phyloP scores from a whole-genome alignment of 108 stramenopile genomes.

The Pseudonitzschia multiseries region DNA sequence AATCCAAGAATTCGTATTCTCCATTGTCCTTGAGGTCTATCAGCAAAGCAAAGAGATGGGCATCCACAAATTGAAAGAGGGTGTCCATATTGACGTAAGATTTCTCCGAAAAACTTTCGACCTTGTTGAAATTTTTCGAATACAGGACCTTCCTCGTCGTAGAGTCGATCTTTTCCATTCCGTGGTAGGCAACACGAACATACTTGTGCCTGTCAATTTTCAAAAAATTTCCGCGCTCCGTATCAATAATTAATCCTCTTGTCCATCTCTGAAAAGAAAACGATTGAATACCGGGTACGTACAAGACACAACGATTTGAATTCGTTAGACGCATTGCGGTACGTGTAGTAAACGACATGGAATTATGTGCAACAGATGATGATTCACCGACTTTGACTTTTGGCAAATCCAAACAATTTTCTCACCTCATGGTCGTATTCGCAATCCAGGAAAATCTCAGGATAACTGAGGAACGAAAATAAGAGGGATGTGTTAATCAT shows the following conservation, averaged over 20 bases:
- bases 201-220: constrained; percentile 97
- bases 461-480: constrained; percentile 28
- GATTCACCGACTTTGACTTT: no score
- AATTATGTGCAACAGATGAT: no score
- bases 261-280: constrained; percentile 50
- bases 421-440: constrained; percentile 75
- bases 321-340: no score
- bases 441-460: constrained; percentile 78
- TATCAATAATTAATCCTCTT: constrained; percentile 93
- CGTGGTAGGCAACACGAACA: constrained; percentile 92
- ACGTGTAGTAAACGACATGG: no score
- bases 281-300: background rate
- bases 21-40: constrained; percentile 86
- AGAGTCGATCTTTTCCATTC: constrained; percentile 68
- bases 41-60: constrained; percentile 82
- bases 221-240: constrained; percentile 90
- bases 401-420: background rate
- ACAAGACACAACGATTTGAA: background rate
- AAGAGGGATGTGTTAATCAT: background rate
- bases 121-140: constrained; percentile 76
- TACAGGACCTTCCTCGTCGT: constrained; percentile 77
- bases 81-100: constrained; percentile 94
- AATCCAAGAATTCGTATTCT: constrained; percentile 75
- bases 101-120: constrained; percentile 84
- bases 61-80: constrained; percentile 88